phyloP scores from a whole-genome alignment of 805 yeast species.

The Candida hungchunana region DNA sequence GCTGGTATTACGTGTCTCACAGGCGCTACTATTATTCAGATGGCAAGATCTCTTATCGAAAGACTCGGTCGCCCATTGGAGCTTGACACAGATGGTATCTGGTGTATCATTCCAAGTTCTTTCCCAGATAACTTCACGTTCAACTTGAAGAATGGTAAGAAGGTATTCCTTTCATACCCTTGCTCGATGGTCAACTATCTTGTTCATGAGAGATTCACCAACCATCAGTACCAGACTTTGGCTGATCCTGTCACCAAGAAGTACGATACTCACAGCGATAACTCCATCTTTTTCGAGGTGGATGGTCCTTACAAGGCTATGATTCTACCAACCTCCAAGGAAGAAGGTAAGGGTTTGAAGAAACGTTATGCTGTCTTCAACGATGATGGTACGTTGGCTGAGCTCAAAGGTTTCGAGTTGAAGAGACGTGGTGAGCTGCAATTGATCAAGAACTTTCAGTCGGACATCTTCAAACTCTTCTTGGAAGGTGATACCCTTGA shows the following conservation, averaged over 20 bases:
- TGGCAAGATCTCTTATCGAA: conserved; percentile 91
- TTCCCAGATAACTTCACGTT: conserved; percentile 88
- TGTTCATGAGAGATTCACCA: conserved; percentile 88
- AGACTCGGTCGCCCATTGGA: conserved; percentile 93
- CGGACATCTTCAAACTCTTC: conserved; percentile 88
- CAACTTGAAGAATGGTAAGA: conserved; percentile 72
- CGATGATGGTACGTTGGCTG: conserved; percentile 90
- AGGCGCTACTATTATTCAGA: conserved; percentile 96
- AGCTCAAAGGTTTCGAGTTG: conserved; percentile 92
- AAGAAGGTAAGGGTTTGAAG: conserved; percentile 94
- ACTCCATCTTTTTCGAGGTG: conserved; percentile 94
- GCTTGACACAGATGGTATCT: conserved; percentile 97
- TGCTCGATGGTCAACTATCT: conserved; percentile 93
- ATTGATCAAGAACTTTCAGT: conserved; percentile 88
- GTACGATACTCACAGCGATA: conserved; percentile 80
- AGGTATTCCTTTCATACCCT: conserved; percentile 77
- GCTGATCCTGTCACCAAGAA: conserved; percentile 62
- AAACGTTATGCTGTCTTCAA: conserved; percentile 97
- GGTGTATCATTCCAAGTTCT: conserved; percentile 94
- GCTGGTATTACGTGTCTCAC: conserved; percentile 98
- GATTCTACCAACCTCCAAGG: conserved; percentile 95
- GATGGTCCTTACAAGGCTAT: conserved; percentile 98
- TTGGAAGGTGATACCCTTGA: conserved; percentile 79
- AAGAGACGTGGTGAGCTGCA: conserved; percentile 96
- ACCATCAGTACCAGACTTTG: conserved; percentile 88